Base-by-base conservation (phyloP, 2,329 filamentous ascomycete species). In the Ascochyta koolunga region DNA sequence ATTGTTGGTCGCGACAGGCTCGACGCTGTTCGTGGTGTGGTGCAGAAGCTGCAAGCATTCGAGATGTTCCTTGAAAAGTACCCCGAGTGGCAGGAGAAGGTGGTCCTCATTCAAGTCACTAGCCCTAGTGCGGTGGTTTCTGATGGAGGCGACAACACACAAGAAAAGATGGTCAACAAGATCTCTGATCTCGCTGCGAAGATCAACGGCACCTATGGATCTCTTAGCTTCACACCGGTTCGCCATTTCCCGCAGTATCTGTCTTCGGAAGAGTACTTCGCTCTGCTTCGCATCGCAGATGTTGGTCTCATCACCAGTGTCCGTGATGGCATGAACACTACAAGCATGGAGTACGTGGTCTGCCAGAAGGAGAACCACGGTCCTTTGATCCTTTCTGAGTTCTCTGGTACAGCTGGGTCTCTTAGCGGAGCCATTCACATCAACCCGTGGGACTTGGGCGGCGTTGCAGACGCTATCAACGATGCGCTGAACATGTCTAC, bases 301-400 rank as follows among this genome's bases (percentile, higher is more conserved):
- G 90, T 97, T 62, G 93, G 92, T 4, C 81, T 98, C 44, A 97
- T 98, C 75, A 97, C 95, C 6, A 96, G 91, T 64, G 93, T 98
- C 19, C 87, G 93, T 56, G 95, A 98, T 73, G 93, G 93, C 54
- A 97, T 98, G 93, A 98, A 97, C 79, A 97, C 93, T 0, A 96
- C 93, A 18, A 96, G 91, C 72, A 80, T 98, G 64, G 95, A 98
- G 76, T 98, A 97, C 72, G 87, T 98, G 52, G 84, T 96, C 53
- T 96, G 91, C 74, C 93, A 98, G 76, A 89, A 91, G 68, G 89
- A 95, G 59, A 88, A 87, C 51, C 87, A 93, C 64, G 90, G 93
- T 0, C 93, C 93, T 1, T 80, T 98, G 40, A 97, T 98, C 62
- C 84, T 98, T 21, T 98, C 95, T 13, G 93, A 98, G 74, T 98